phyloP scores from a whole-genome alignment of 495 filamentous ascomycete genomes.

The Penicillium manginii region DNA sequence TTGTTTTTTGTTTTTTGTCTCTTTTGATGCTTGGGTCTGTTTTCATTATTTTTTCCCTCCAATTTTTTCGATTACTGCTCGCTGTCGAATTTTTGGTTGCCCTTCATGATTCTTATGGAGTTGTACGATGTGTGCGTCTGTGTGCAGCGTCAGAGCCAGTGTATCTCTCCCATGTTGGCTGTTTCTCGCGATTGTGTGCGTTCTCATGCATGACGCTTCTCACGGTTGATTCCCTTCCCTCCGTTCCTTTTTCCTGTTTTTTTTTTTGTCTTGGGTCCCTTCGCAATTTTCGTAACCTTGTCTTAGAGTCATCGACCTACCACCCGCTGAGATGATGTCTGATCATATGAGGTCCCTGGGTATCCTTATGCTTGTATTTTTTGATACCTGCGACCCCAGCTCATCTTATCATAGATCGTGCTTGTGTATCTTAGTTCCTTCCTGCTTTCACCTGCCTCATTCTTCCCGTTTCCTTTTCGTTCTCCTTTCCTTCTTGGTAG shows the following conservation, averaged over 20 bases:
- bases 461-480: neutral
- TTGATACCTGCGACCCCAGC: too few species aligned
- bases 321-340: too few species aligned
- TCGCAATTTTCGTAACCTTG: neutral
- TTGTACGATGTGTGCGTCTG: conserved; percentile 36
- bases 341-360: too few species aligned
- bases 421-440: conserved; percentile 3
- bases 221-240: neutral
- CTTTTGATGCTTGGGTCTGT: neutral
- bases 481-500: neutral
- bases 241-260: conserved; percentile 10
- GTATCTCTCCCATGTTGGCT: neutral
- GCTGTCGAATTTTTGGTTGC: too few species aligned
- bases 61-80: too few species aligned
- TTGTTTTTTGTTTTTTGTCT: conserved; percentile 3
- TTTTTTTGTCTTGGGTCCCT: conserved; percentile 6
- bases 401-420: neutral
- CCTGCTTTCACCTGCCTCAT: neutral
- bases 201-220: conserved; percentile 3
- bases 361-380: too few species aligned
- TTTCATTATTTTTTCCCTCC: neutral
- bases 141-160: neutral
- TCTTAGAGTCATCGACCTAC: neutral
- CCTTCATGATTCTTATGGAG: too few species aligned
- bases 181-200: neutral